These are phyloP conservation scores for Hordeum marinum DNA, from an alignment of 176 grass and related monocot genomes.

Conservation along the genomic window DNA sequence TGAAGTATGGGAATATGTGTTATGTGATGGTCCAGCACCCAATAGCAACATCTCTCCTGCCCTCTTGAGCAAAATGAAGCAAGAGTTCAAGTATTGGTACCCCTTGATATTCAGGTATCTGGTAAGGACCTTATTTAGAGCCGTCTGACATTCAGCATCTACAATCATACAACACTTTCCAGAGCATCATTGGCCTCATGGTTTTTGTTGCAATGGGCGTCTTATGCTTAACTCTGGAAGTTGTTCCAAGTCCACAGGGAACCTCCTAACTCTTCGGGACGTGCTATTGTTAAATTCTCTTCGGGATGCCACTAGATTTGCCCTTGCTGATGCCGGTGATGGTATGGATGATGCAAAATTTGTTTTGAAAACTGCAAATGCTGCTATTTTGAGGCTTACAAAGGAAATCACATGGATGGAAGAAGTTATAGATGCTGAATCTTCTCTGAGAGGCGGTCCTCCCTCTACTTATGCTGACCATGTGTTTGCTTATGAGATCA, in stretches of 20 bases:
- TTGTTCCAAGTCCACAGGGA: conserved; percentile 89
- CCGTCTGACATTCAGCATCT: conserved; percentile 79
- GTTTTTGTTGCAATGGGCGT: conserved; percentile 79
- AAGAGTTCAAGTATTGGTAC: conserved; percentile 90
- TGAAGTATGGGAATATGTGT: conserved; percentile 76
- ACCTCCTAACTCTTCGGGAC: conserved; percentile 62
- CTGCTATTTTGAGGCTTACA: conserved; percentile 71
- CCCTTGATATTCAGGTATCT: conserved; percentile 76
- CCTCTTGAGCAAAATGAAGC: conserved; percentile 64
- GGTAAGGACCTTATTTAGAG: conserved; percentile 84
- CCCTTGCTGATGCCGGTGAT: conserved; percentile 84
- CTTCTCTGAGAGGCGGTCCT: conserved; percentile 42
- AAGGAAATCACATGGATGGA: conserved; percentile 92
- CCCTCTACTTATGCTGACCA: conserved; percentile 57
- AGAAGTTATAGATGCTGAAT: conserved; percentile 56
- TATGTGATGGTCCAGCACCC: conserved; percentile 46
- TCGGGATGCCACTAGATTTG: conserved; percentile 72
- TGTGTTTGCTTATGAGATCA: conserved; percentile 78
- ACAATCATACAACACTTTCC: conserved; percentile 69
- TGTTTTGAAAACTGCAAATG: conserved; percentile 77
- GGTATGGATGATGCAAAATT: conserved; percentile 94
- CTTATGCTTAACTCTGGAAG: conserved; percentile 87
- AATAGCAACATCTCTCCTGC: conserved; percentile 41
- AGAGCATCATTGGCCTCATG: conserved; percentile 67
- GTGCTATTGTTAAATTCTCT: conserved; percentile 64